phyloP scores from a whole-genome alignment of 2,329 filamentous ascomycete genomes.

The Colletotrichum sp. region DNA sequence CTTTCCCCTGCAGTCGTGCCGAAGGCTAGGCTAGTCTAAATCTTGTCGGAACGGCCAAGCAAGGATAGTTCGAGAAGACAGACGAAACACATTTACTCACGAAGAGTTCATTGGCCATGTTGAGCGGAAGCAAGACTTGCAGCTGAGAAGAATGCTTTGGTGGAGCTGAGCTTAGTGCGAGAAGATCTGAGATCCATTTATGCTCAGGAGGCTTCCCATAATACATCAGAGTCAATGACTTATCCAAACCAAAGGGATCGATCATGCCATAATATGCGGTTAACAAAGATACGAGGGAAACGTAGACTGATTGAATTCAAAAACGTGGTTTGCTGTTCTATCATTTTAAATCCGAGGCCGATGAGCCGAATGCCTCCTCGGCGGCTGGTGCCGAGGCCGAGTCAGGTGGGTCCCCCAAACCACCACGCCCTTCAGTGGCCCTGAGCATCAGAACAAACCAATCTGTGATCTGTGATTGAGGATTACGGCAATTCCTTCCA shows the following conservation, averaged over 20 bases:
- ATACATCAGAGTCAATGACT: not conserved
- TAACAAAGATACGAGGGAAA: not conserved
- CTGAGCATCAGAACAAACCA: not conserved
- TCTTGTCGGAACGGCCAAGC: not conserved
- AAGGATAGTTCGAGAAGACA: not conserved
- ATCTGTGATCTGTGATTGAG: not conserved
- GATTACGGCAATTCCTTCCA: fast-evolving
- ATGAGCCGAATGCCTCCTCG: not conserved
- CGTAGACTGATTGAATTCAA: not conserved
- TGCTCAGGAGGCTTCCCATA: not conserved
- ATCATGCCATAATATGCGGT: not conserved
- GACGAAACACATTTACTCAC: not conserved
- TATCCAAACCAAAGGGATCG: not conserved
- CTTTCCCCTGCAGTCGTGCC: not conserved
- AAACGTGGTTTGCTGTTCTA: not conserved
- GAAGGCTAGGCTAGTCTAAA: not conserved
- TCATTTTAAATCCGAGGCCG: not conserved
- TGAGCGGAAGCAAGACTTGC: not conserved
- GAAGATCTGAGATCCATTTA: not conserved
- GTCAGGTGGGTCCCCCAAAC: not conserved
- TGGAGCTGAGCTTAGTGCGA: not conserved
- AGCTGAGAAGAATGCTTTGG: not conserved
- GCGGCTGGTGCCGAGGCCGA: not conserved
- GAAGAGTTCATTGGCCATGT: not conserved
- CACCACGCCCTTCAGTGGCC: not conserved